Evolutionary conservation across 345 rosid genomes (phyloP).

Genomic region (Populus nigra): DNA sequence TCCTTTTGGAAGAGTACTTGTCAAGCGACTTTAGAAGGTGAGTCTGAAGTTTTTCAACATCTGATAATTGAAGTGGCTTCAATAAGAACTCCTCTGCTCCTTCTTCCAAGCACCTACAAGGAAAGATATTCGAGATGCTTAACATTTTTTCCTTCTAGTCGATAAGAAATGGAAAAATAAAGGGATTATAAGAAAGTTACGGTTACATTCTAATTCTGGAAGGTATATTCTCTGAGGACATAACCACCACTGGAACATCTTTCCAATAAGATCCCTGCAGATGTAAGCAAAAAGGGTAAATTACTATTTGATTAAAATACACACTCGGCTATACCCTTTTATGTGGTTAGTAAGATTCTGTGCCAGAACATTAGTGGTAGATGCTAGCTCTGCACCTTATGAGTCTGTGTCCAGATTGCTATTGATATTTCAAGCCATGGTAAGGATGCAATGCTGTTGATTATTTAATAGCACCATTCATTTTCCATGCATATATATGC

Average conservation of each 20-base stretch:
- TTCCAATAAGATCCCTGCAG: constrained; percentile 59
- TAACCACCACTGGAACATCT: constrained; percentile 75
- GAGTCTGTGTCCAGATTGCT: neutral
- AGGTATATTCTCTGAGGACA: constrained; percentile 90
- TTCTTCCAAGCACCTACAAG: constrained; percentile 49
- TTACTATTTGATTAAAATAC: neutral
- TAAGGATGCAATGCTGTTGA: neutral
- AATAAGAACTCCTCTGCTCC: constrained; percentile 61
- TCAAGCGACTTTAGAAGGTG: constrained; percentile 38
- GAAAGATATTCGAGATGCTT: neutral
- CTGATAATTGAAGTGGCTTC: constrained; percentile 53
- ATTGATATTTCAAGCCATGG: neutral
- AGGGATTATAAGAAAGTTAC: neutral
- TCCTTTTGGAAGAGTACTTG: constrained; percentile 7
- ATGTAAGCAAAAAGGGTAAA: constrained; percentile 1
- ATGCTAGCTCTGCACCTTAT: neutral
- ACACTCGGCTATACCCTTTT: too few relatives aligned
- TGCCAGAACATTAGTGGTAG: neutral
- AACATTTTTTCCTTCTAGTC: neutral
- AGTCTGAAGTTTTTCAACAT: constrained; percentile 46
- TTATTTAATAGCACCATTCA: neutral
- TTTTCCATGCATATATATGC: neutral
- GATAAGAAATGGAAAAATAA: neutral
- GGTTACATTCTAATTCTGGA: constrained; percentile 54
- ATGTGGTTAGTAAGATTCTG: neutral